phyloP scores from a whole-genome alignment of 2,329 filamentous ascomycete species.

The Microsporum audouinii region DNA sequence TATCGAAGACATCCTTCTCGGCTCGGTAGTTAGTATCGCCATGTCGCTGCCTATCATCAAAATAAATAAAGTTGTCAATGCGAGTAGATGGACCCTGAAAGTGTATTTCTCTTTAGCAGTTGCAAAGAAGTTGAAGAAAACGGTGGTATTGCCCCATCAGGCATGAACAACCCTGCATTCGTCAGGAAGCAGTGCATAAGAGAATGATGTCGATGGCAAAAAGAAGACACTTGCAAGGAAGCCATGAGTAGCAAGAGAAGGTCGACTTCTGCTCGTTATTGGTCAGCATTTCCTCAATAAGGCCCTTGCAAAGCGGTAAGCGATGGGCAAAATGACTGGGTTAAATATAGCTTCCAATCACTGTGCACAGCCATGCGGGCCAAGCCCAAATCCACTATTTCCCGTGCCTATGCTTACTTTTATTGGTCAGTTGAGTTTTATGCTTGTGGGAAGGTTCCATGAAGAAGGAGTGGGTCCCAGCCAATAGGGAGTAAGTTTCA shows the following conservation, averaged over 20 bases:
- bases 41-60: not conserved
- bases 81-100: not conserved
- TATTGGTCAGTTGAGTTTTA: not conserved
- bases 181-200: not conserved
- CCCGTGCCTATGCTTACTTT: not conserved
- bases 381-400: not conserved
- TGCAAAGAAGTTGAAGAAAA: not conserved
- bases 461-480: not conserved
- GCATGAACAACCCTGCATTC: constrained; percentile 1
- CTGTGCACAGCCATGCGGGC: not conserved
- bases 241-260: not conserved
- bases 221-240: not conserved
- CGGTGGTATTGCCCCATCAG: not conserved
- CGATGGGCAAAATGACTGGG: not conserved
- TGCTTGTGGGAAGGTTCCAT: not conserved
- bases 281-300: not conserved
- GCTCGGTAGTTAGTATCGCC: not conserved
- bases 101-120: not conserved
- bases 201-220: not conserved
- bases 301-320: not conserved
- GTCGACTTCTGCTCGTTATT: not conserved
- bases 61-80: not conserved
- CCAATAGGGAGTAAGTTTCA: not conserved
- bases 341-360: constrained; percentile 4
- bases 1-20: not conserved